phyloP scores from a whole-genome alignment of 345 rosid genomes.

The Syzygium aromaticum region DNA sequence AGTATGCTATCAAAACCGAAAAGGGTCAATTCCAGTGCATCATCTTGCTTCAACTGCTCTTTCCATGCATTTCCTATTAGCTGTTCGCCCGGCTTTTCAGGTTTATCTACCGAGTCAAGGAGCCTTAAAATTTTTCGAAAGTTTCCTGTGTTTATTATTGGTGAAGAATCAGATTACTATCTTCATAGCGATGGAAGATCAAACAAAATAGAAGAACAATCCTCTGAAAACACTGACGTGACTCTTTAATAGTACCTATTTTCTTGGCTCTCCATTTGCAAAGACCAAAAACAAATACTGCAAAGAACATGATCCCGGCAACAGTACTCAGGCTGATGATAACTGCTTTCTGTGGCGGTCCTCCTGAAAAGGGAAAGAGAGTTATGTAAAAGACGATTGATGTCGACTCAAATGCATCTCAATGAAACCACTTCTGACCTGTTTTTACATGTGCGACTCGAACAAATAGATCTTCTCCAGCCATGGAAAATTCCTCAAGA shows the following conservation, averaged over 20 bases:
- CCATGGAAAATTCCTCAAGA: background rate
- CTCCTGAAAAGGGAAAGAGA: background rate
- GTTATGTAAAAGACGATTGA: too few species aligned
- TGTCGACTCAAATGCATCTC: background rate
- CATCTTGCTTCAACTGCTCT: background rate
- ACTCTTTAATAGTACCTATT: too few species aligned
- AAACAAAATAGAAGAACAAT: too few species aligned
- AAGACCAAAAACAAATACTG: too few species aligned
- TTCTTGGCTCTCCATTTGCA: too few species aligned
- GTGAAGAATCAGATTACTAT: background rate
- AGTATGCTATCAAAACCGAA: background rate
- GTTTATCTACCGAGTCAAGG: background rate
- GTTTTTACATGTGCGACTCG: background rate
- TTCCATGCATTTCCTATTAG: background rate
- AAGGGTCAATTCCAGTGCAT: background rate
- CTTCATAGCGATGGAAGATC: background rate
- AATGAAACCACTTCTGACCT: slow-evolving; percentile 6
- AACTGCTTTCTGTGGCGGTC: background rate
- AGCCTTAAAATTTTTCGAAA: background rate
- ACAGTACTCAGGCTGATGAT: background rate
- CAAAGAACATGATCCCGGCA: too few species aligned
- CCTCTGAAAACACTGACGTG: too few species aligned
- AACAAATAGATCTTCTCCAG: slow-evolving; percentile 1
- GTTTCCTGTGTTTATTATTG: background rate
- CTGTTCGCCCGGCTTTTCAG: background rate